Percentiles rank a stretch among this genome's conserved stretches.
These are phyloP conservation scores for Coemansia sp. DNA, from an alignment of 371 early-diverging fungal species.

Conservation along the genomic window DNA sequence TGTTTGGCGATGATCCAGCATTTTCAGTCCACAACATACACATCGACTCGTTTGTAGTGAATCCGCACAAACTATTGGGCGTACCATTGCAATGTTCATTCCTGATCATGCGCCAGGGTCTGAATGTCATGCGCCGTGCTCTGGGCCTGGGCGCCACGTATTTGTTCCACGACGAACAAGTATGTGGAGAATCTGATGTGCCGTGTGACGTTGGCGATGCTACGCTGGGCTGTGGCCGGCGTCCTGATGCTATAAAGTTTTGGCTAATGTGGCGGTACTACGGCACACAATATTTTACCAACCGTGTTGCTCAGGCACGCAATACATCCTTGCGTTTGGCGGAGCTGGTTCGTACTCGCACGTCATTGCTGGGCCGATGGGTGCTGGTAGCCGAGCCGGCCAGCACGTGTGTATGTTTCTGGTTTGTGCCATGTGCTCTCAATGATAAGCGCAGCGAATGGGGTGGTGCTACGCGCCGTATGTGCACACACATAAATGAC, in stretches of 20 bases:
- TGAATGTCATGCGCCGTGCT: conserved; percentile 54
- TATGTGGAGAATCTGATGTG: conserved; percentile 29
- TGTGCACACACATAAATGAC: conserved; percentile 58
- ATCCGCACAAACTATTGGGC: conserved; percentile 86
- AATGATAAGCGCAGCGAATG: conserved; percentile 9
- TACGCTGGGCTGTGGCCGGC: conserved; percentile 82
- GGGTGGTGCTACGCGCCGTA: conserved; percentile 54
- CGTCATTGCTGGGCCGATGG: conserved; percentile 16
- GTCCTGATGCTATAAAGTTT: conserved; percentile 80
- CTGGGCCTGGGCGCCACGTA: conserved; percentile 72
- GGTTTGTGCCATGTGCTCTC: conserved; percentile 57
- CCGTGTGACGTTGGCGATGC: conserved; percentile 71
- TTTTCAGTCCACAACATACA: conserved; percentile 57
- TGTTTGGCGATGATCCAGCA: conserved; percentile 52
- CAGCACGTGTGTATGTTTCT: conserved; percentile 66
- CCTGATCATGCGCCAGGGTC: conserved; percentile 60
- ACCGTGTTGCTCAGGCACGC: conserved; percentile 58
- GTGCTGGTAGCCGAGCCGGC: conserved; percentile 51
- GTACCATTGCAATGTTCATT: conserved; percentile 82
- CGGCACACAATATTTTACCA: conserved; percentile 59
- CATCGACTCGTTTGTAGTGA: conserved; percentile 74
- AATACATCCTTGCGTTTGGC: conserved; percentile 52
- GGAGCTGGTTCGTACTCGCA: conserved; percentile 31
- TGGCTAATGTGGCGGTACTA: conserved; percentile 82
- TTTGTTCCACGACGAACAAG: conserved; percentile 64